Evolutionary conservation across 1,284 basidiomycete species (phyloP), one percentile per base, ranked within the genome.

Genomic region (Thelephora terrestris): DNA sequence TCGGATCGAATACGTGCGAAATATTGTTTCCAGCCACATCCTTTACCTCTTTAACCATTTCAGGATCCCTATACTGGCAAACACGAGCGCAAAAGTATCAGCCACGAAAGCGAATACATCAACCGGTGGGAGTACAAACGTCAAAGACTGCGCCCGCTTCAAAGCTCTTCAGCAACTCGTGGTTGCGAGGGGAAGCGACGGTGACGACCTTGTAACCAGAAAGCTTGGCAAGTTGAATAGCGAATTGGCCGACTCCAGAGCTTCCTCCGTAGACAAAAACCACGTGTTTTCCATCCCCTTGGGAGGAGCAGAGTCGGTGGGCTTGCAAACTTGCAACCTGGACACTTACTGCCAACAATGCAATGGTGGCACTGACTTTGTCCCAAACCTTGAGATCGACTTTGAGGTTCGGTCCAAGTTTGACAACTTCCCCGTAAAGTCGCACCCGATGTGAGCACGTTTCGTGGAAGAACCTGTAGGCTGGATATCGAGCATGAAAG

Each of bases 141-240:
- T 70, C 64, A 54, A 71, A 62, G 2, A 67, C 63, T 2, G 57
- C 65, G 43, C 69, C 62, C 0, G 73, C 73, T 7, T 73, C 73
- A 39, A 65, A 61, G 3, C 57, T 50, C 52, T 65, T 65, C 50
- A 71, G 56, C n/a, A 70, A 59, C 5, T 63, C 65, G 45, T 57
- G 62, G 53, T 71, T 69, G 25, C 61, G 60, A 1, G 68, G 64
- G 5, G 67, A 70, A 20, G 68, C 62, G 9, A 68, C 68, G 4
- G 71, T 63, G 45, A 67, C 60, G 36, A 71, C 67, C 34, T 61
- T 63, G 55, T 68, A 68, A 14, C 72, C 73, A 1, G 65, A 56
- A 5, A 65, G 47, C 49, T 65, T 64, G 32, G 68, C 68, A 35
- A 75, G 62, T 53, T 74, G 71, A 34, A 74, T 57, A 4, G 67